phyloP scores from a whole-genome alignment of 2,329 filamentous ascomycete genomes.

The Penicillium sp. region DNA sequence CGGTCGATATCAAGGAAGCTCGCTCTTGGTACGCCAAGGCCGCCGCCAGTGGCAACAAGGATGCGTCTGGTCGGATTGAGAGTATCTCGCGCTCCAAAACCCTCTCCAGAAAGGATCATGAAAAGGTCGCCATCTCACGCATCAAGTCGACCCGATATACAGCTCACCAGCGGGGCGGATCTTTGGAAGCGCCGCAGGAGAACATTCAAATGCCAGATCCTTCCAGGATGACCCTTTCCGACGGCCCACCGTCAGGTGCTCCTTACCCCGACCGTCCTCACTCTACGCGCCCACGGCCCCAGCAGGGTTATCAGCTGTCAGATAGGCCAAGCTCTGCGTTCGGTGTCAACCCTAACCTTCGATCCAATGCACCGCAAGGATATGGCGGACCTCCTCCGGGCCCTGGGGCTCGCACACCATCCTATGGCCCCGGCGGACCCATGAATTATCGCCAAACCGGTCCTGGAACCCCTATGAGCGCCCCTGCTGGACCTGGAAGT shows the following conservation, averaged over 20 bases:
- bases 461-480: slow-evolving; percentile 31
- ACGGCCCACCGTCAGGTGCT: slow-evolving; percentile 36
- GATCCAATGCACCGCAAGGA: slow-evolving; percentile 35
- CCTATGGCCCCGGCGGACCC: slow-evolving; percentile 30
- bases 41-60: slow-evolving; percentile 84
- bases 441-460: slow-evolving; percentile 36
- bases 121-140: slow-evolving; percentile 79
- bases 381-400: slow-evolving; percentile 27
- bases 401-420: slow-evolving; percentile 26
- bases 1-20: slow-evolving; percentile 77
- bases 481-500: slow-evolving; percentile 28
- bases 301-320: slow-evolving; percentile 34
- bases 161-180: slow-evolving; percentile 50
- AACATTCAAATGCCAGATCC: slow-evolving; percentile 50
- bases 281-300: slow-evolving; percentile 35
- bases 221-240: slow-evolving; percentile 41
- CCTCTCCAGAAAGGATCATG: slow-evolving; percentile 85
- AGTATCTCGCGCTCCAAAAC: slow-evolving; percentile 78
- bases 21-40: slow-evolving; percentile 87
- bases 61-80: slow-evolving; percentile 76
- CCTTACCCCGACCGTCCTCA: slow-evolving; percentile 43
- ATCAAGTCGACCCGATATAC: slow-evolving; percentile 75
- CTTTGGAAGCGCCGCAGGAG: slow-evolving; percentile 43
- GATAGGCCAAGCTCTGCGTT: slow-evolving; percentile 47
- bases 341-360: slow-evolving; percentile 48